phyloP scores from a whole-genome alignment of 305 asterid genomes.

The Fraxinus albicans region DNA sequence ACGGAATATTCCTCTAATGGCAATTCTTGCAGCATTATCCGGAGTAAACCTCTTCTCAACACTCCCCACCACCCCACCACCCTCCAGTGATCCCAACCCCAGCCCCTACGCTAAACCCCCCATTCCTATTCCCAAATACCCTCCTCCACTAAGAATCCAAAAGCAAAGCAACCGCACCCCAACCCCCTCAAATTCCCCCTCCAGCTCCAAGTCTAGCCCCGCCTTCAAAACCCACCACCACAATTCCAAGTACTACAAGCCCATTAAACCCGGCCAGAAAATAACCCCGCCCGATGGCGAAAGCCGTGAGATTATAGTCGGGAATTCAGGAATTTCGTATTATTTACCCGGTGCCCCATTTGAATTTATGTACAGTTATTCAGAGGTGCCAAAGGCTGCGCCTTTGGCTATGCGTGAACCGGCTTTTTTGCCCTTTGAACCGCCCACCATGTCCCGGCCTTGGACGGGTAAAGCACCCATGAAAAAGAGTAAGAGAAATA shows the following conservation, averaged over 20 bases:
- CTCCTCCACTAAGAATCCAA: constrained; percentile 48
- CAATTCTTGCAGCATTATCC: constrained; percentile 60
- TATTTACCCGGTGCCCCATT: constrained; percentile 92
- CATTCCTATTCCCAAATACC: constrained; percentile 74
- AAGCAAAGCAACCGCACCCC: constrained; percentile 22
- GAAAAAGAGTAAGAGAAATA: constrained; percentile 75
- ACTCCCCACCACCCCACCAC: constrained; percentile 62
- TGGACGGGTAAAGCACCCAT: constrained; percentile 97
- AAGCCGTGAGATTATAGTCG: constrained; percentile 63
- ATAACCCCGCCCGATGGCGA: constrained; percentile 45
- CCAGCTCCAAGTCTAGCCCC: constrained; percentile 23
- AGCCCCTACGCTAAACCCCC: constrained; percentile 51
- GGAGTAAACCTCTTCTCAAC: constrained; percentile 62
- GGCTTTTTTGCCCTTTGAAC: constrained; percentile 86
- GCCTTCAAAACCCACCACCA: constrained; percentile 60
- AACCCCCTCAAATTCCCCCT: constrained; percentile 25
- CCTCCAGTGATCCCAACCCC: constrained; percentile 33
- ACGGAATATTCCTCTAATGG: constrained; percentile 33
- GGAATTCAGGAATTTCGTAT: constrained; percentile 71
- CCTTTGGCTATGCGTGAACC: constrained; percentile 92
- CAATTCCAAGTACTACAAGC: constrained; percentile 71
- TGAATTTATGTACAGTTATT: constrained; percentile 84
- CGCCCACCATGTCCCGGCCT: constrained; percentile 89
- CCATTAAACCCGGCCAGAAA: constrained; percentile 73
- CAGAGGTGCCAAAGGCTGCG: constrained; percentile 73